Conservation (phyloP, 2,329 filamentous ascomycete genomes). For the Aspergillus melleus region DNA sequence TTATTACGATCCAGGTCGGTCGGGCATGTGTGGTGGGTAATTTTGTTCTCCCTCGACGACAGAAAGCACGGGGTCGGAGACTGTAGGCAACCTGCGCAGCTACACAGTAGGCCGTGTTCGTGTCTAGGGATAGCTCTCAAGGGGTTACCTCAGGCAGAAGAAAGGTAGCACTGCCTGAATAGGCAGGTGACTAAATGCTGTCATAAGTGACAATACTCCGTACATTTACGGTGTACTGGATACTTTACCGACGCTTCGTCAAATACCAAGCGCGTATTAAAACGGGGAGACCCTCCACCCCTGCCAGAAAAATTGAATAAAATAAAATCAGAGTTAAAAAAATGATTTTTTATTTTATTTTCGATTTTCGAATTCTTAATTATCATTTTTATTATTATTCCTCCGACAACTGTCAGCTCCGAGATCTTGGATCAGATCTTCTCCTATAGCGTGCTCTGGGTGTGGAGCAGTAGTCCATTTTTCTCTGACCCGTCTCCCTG, state of each 20-base stretch:
- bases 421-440: constrained; percentile 44
- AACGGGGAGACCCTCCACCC: background rate
- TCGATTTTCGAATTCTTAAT: constrained; percentile 4
- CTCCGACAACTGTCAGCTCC: constrained; percentile 38
- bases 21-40: background rate
- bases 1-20: background rate
- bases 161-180: background rate
- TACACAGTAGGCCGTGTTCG: background rate
- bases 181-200: background rate
- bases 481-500: constrained; percentile 37
- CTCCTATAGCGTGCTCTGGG: constrained; percentile 35
- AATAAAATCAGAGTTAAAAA: background rate
- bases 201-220: background rate
- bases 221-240: background rate
- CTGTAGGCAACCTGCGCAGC: background rate
- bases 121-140: background rate
- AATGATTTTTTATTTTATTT: background rate
- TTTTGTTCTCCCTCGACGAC: background rate
- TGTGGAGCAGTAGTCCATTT: constrained; percentile 32
- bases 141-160: background rate
- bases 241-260: background rate
- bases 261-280: background rate
- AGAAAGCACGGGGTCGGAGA: background rate
- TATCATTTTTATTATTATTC: constrained; percentile 21
- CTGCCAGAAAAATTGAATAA: background rate